phyloP scores from a whole-genome alignment of 2,329 filamentous ascomycete genomes.

The Diaporthe batatas region DNA sequence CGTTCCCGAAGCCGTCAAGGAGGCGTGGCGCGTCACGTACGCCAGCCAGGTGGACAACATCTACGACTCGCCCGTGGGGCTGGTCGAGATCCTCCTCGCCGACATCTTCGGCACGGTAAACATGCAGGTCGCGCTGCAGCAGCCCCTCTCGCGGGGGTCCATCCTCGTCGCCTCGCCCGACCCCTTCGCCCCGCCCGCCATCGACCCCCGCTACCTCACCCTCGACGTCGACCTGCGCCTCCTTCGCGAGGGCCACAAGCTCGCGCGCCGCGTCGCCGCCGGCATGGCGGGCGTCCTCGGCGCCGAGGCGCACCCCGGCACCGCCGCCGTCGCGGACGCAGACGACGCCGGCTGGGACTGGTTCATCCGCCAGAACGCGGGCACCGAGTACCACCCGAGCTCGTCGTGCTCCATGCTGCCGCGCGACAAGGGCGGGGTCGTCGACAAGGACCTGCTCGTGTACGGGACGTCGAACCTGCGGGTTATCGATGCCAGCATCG shows the following conservation, averaged over 20 bases:
- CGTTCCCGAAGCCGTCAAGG: constrained; percentile 43
- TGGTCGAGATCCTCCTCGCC: constrained; percentile 48
- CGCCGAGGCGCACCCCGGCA: constrained; percentile 53
- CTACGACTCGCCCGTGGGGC: constrained; percentile 42
- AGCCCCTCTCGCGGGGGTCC: constrained; percentile 64
- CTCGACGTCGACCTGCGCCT: constrained; percentile 66
- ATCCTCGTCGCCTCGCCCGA: constrained; percentile 65
- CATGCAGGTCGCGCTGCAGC: constrained; percentile 44
- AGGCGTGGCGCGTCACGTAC: constrained; percentile 47
- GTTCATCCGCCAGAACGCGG: constrained; percentile 44
- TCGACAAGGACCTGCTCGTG: constrained; percentile 56
- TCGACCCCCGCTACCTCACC: constrained; percentile 58
- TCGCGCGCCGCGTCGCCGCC: constrained; percentile 48
- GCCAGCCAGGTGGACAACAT: constrained; percentile 47
- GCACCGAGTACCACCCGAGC: constrained; percentile 55
- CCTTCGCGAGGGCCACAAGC: constrained; percentile 55
- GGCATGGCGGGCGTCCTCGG: constrained; percentile 51
- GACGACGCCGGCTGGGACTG: constrained; percentile 47
- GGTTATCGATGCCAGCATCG: constrained; percentile 60
- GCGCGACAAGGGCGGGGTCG: constrained; percentile 58
- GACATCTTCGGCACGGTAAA: constrained; percentile 42
- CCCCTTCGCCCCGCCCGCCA: constrained; percentile 50
- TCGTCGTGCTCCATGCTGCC: constrained; percentile 62
- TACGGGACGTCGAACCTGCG: constrained; percentile 60
- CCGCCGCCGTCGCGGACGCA: constrained; percentile 45